Base-by-base conservation (phyloP, 345 rosid genomes). In the Eucalyptus urophylla region DNA sequence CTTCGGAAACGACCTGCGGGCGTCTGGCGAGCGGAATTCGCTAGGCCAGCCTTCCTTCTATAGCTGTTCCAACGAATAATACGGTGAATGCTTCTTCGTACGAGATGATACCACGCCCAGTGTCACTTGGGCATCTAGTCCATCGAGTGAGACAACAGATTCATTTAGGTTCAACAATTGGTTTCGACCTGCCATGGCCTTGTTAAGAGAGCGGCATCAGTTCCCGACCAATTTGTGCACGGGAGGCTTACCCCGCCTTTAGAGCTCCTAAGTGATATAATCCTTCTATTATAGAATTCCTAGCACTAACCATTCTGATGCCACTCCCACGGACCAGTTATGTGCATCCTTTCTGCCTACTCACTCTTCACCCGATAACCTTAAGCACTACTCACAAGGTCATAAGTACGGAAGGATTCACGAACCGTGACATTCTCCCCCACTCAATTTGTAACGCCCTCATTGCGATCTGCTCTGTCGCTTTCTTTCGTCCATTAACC, bases 51-150 rank as follows among this genome's bases (percentile, higher is more conserved):
- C 19, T 50, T 50, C 8, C 3, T 50, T 50, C 6, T 50, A 50
- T 50, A 50, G 1, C 0, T 50, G 8, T 50, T 50, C 0, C 0
- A 15, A 1, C 4, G 0, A 50, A 50, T 1, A 50, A 50, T 50
- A 50, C 8, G 4, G 19, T 50, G 1, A 50, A 15, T 50, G 8
- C 19, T 50, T 50, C 3, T 50, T 50, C 19, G 19, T 50, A 15
- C 0, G 19, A 15, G 3, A 50, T 50, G 8, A 7, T 50, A 50
- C 19, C 8, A 50, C 1, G 19, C 53, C 1, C 1, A 3, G 0
- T 0, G 3, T 50, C 1, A 3, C 19, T 50, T 0, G 1, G 1
- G 19, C 8, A 0, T 50, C 53, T 50, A 50, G 4, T 50, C 1
- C 1, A 50, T 50, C 8, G 1, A 50, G 8, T 50, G 19, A 50